Base-by-base conservation (phyloP, 2,329 filamentous ascomycete species). In the Neonectria magnoliae region DNA sequence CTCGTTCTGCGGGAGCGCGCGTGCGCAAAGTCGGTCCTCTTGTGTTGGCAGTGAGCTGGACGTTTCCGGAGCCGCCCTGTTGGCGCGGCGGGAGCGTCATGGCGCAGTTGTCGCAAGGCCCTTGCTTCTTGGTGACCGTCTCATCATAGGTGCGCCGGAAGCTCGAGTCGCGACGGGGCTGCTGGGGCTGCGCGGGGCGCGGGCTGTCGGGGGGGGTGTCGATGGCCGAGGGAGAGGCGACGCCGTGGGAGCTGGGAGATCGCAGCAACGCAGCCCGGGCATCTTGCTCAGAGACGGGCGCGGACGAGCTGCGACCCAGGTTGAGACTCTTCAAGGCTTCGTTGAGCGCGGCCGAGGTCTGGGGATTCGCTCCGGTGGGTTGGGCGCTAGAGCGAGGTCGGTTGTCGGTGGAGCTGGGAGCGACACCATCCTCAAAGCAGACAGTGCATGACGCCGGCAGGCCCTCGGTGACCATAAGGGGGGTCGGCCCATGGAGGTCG, bases 391-490 rank as follows among this genome's bases (percentile, higher is more conserved):
- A 81, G 67, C 78, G 80, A 50, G 81, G 80, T 64, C 81, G 79
- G 42, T 76, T 75, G 63, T 77, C 74, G 53, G 68, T 57, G 27
- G 62, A 57, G 47, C 62, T 44, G 18, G 51, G 57, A 22, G 73
- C 65, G 60, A 71, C 64, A 42, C 68, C 73, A 45, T 79, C 76
- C 36, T 90, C 86, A 73, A 83, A 86, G 75, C 89, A 91, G 71
- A 83, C 81, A 62, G 81, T 81, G 73, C 89, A 91, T 52, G 86
- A 83, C 13, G 88, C 85, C 2, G 88, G 87, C 14, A 90, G 79
- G 53, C 88, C 88, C 76, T 91, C 88, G 38, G 89, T 91, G 73
- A 91, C 89, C 86, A 91, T 90, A 63, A 91, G 78, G 54, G 89
- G 89, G 51, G 89, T 91, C 53, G 89, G 89, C 67, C 89, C 89